Evolutionary conservation across 1,139 yeast species (phyloP), one percentile per base, ranked within the genome.

Genomic region (Meyerozyma athensensis): DNA sequence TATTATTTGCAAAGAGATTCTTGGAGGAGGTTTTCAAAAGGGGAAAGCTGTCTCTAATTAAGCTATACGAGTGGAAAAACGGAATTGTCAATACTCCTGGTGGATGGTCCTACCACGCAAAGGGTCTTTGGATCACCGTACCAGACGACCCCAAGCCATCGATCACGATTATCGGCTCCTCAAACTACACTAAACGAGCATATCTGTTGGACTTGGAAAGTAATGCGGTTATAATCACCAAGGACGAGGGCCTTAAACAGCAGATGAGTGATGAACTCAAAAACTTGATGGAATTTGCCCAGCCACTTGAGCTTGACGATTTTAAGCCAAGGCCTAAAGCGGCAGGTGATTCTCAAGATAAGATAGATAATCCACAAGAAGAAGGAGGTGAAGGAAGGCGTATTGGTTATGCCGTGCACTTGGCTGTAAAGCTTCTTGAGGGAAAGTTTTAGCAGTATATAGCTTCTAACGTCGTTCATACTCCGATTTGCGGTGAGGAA

Each of bases 101-200:
- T 23, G 97, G 98, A 1, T 92, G 98, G 98, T 86, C 97, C 0
- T 92, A 92, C 58, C 99, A 92, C 55, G 98, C 98, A n/a, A 92
- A 92, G 56, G 99, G 99, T 1, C 66, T 89, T 12, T 92, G 98
- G 98, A 63, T 86, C 1, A 72, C 79, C 6, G 74, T 74, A 6
- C 85, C 89, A 0, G 69, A 65, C 6, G 81, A 77, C 40, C 48
- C 50, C 0, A 53, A 63, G 20, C 96, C 96, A 2, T 72, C 82
- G 31, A 65, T 86, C 19, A 85, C 97, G 0, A 79, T 90, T 3
- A 72, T 92, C 39, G 98, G 98, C 1, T 86, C 96, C 1, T 87
- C 97, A 0, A 92, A 92, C 57, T 92, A 89, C 56, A 94, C 98
- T 0, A 78, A 84, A 46, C 71, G 99, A 43, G 90, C 97, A 0